Evolutionary conservation across 169 alveolate species (phyloP), one percentile per base, ranked within the genome.

Genomic region (Eimeria praecox): DNA sequence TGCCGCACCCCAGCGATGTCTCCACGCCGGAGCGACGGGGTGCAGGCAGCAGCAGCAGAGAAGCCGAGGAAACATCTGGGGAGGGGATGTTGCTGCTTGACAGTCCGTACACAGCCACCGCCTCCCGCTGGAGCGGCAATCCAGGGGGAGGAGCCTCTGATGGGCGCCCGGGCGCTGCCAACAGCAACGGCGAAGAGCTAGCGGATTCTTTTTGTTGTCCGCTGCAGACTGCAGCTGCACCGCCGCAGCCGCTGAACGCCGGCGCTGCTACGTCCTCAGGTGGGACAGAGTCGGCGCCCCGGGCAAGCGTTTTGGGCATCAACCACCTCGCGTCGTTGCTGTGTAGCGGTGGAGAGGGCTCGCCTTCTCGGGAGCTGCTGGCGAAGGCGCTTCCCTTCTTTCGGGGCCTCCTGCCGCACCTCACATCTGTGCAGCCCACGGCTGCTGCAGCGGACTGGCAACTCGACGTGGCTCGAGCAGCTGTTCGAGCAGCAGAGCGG

Each of bases 1-100:
- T 82, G 90, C 90, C 90, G 66, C 90, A 82, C 71, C 90, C 90
- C 71, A 82, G 90, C 73, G 90, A 82, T 52, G 46, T n/a, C 42
- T 64, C 66, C 24, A 27, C 40, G n/a, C 38, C 73, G 54, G 90
- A 82, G 90, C 24, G 33, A 38, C 30, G 38, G 62, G 59, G 38
- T 9, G 56, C 59, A 5, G 56, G 62, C 22, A 46, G 62, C n/a
- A 30, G 40, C 42, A 69, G 82, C 22, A 35, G 35, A 27, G 73
- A 82, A 49, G 73, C 90, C 0, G 73, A 59, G 59, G 90, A 52
- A 9, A n/a, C 73, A n/a, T 33, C 90, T 14, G 90, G 38, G 5
- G 90, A 82, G 71, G 71, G 71, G 40, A 42, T n/a, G 24, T 33
- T 82, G 66, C 52, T 82, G 10, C 90, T 82, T 18, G 90, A 82